phyloP scores from a whole-genome alignment of 2,329 filamentous ascomycete species.

The Trichoderma sp. region DNA sequence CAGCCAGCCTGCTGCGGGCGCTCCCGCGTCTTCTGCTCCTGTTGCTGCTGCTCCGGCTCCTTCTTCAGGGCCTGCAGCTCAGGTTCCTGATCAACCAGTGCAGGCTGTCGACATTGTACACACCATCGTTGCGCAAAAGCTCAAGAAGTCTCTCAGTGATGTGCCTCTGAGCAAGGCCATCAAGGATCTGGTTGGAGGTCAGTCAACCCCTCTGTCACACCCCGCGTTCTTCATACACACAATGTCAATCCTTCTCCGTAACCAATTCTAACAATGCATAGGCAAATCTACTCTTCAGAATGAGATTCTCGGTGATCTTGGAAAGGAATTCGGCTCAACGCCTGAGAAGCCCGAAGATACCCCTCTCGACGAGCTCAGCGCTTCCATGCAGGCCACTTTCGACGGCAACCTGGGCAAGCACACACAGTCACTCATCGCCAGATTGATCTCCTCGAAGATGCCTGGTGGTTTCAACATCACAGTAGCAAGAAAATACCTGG shows the following conservation, averaged over 20 bases:
- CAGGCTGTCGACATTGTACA: constrained; percentile 88
- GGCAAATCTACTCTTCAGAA: constrained; percentile 99
- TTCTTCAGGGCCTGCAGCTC: constrained; percentile 81
- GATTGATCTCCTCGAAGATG: constrained; percentile 98
- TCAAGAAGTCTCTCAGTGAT: constrained; percentile 90
- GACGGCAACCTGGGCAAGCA: constrained; percentile 98
- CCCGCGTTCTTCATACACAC: background rate
- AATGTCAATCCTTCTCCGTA: background rate
- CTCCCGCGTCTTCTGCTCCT: constrained; percentile 55
- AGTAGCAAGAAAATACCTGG: constrained; percentile 89
- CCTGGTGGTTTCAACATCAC: constrained; percentile 99
- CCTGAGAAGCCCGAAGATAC: constrained; percentile 98
- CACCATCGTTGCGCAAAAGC: constrained; percentile 89
- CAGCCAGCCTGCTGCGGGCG: constrained; percentile 40
- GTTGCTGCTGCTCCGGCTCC: constrained; percentile 64
- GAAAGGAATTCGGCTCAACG: constrained; percentile 97
- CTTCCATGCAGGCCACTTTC: constrained; percentile 97
- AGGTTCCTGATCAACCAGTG: constrained; percentile 84
- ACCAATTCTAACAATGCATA: constrained; percentile 43
- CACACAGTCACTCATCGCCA: constrained; percentile 87
- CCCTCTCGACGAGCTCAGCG: constrained; percentile 91
- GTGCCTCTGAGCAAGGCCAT: constrained; percentile 95
- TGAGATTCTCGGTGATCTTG: constrained; percentile 95
- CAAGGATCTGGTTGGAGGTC: constrained; percentile 97
- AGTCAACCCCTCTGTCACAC: constrained; percentile 43